Conservation (phyloP, 352 stramenopile genomes). For the Aphanomyces cochlioides region DNA sequence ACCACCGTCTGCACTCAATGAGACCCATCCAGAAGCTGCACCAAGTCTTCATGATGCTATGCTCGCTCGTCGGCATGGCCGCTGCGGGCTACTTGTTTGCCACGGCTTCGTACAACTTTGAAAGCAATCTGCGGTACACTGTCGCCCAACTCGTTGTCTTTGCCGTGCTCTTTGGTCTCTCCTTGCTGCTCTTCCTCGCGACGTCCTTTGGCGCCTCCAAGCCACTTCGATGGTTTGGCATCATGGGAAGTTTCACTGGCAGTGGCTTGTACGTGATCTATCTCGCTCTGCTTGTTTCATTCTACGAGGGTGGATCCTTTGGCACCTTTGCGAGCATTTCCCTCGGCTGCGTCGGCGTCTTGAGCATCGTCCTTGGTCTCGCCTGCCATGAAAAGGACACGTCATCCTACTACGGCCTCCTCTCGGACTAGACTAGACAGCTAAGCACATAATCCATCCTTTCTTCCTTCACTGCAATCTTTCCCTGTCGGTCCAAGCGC, state of each 20-base stretch:
- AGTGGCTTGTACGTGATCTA: constrained; percentile 14
- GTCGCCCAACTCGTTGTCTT: neutral
- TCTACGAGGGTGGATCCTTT: neutral
- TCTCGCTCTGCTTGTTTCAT: constrained; percentile 9
- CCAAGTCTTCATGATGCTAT: constrained; percentile 6
- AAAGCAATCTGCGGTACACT: neutral
- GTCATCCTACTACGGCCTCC: neutral
- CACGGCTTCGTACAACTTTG: neutral
- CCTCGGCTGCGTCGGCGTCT: constrained; percentile 10
- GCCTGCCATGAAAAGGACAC: constrained; percentile 4
- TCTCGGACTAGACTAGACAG: neutral
- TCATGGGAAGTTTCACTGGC: constrained; percentile 9
- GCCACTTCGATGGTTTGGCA: constrained; percentile 7
- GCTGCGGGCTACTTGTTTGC: constrained; percentile 4
- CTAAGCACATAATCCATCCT: no score
- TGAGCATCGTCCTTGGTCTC: constrained; percentile 2
- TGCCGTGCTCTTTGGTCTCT: constrained; percentile 1
- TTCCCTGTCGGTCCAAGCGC: no score
- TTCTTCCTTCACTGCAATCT: no score
- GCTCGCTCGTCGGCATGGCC: neutral
- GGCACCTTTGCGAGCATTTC: neutral
- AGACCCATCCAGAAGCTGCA: neutral
- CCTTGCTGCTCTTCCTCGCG: constrained; percentile 6
- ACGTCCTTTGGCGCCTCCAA: neutral
- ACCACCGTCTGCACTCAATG: no score